Base-by-base conservation (phyloP, 2,329 filamentous ascomycete species). In the Arthroderma sp. region DNA sequence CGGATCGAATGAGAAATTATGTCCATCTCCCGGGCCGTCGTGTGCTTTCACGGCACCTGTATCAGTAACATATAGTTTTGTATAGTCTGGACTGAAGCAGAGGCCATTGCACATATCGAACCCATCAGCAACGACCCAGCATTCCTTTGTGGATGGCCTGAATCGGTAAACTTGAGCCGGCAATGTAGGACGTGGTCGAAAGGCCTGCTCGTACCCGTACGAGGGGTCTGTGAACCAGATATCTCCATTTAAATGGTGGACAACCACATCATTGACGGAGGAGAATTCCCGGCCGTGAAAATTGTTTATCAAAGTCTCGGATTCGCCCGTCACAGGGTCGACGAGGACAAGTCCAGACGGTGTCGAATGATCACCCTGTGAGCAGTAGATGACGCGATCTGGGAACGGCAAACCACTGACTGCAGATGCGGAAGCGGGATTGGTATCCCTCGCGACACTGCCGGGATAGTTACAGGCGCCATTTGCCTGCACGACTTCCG, bases 51-150 rank as follows among this genome's bases (percentile, higher is more conserved):
- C 42, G 34, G 57, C 52, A 32, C 63, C 64, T 1, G 61, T 65
- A 52, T 69, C 66, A 6, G 63, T 62, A 28, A 69, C 57, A 50
- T 68, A 69, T 9, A 68, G 48, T 2, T 53, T 58, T 11, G 54
- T 55, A 41, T 61, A 61, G 51, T 68, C 62, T 1, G 63, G 64
- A 4, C 58, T 62, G 50, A 69, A 67, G 28, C 56, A 63, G 28
- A 69, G 63, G 8, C 67, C 66, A 55, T 69, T 69, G 4, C 66
- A 66, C 39, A 60, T 58, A 0, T 54, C 51, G 40, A 69, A 60
- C 2, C 57, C 58, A 52, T 66, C 63, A 1, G 66, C 65, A 47
- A 68, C 54, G 4, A 60, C 55, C 31, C 59, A 55, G 6, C 63
- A 59, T 22, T 53, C 55, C 3, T 59, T 60, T 1, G 54, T 63